A percentile compares a stretch with the other conserved stretches of the same genome.
Conservation (phyloP, 352 stramenopile genomes). For the Plasmopara muralis region DNA sequence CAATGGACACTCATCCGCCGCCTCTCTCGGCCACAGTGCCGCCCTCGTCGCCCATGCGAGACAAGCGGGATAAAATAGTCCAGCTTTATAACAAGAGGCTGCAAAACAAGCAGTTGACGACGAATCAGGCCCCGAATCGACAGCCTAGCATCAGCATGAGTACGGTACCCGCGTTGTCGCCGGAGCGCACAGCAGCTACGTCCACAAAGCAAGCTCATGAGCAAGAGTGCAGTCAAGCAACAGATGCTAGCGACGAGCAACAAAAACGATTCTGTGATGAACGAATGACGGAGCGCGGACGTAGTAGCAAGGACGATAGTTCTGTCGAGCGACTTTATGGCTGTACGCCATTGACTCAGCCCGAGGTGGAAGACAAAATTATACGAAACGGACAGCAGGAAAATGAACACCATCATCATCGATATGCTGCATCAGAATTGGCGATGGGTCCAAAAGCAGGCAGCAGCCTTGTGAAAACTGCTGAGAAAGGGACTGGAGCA, state of each 20-base stretch:
- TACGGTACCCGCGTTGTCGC: background rate
- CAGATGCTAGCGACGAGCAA: background rate
- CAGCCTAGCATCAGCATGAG: constrained; percentile 5
- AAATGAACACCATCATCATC: background rate
- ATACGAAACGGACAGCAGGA: constrained; percentile 3
- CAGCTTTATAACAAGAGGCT: constrained; percentile 22
- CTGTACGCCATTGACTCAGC: background rate
- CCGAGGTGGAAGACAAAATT: background rate
- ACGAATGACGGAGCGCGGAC: constrained; percentile 1
- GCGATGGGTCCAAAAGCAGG: constrained; percentile 2
- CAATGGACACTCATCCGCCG: constrained; percentile 1
- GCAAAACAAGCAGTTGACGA: background rate
- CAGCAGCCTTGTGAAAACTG: constrained; percentile 3
- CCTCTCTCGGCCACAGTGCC: constrained; percentile 12
- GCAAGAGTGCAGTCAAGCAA: constrained; percentile 2
- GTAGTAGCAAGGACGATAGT: constrained; percentile 4
- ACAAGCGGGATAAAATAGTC: constrained; percentile 17
- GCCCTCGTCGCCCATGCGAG: constrained; percentile 13
- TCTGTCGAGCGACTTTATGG: background rate
- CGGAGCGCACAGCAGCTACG: constrained; percentile 2
- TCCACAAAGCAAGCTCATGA: constrained; percentile 15
- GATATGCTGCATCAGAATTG: background rate
- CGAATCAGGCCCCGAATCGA: constrained; percentile 9
- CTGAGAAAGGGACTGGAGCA: constrained; percentile 12
- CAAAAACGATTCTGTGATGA: background rate